Conservation (phyloP, 108 stramenopile species). For the Discostella stelligeroides region DNA sequence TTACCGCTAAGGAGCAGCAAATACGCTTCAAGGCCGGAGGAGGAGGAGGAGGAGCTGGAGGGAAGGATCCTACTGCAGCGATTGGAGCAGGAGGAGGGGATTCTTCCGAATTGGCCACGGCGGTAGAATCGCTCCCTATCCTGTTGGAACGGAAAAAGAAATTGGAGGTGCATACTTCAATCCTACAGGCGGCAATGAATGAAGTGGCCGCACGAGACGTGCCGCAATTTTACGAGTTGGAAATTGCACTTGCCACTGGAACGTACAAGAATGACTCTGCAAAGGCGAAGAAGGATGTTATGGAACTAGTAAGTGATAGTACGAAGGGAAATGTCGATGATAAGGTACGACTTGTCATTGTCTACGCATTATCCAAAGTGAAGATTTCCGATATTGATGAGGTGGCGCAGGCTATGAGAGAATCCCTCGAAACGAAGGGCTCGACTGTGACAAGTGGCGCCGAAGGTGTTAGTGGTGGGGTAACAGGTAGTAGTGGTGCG, state of each 20-base stretch:
- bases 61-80: slow-evolving; percentile 44
- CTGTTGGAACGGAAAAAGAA: slow-evolving; percentile 95
- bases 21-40: slow-evolving; percentile 76
- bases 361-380: slow-evolving; percentile 79
- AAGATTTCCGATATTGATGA: slow-evolving; percentile 81
- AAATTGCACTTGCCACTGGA: slow-evolving; percentile 83
- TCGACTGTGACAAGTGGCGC: slow-evolving; percentile 15
- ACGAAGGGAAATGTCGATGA: slow-evolving; percentile 94
- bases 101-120: slow-evolving; percentile 72
- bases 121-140: slow-evolving; percentile 94
- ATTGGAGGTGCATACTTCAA: slow-evolving; percentile 95
- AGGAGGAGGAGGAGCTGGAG: slow-evolving; percentile 47
- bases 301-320: slow-evolving; percentile 77
- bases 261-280: slow-evolving; percentile 76
- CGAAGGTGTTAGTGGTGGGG: slow-evolving; percentile 12
- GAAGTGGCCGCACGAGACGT: slow-evolving; percentile 95
- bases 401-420: slow-evolving; percentile 72
- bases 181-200: slow-evolving; percentile 97
- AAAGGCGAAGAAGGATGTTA: slow-evolving; percentile 79
- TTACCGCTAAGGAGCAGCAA: slow-evolving; percentile 75
- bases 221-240: slow-evolving; percentile 95
- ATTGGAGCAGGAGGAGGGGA: slow-evolving; percentile 74
- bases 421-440: slow-evolving; percentile 66
- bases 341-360: slow-evolving; percentile 92
- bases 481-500: slow-evolving; percentile 29